Base-by-base conservation (phyloP, 495 filamentous ascomycete genomes). In the Daldinia grandis region DNA sequence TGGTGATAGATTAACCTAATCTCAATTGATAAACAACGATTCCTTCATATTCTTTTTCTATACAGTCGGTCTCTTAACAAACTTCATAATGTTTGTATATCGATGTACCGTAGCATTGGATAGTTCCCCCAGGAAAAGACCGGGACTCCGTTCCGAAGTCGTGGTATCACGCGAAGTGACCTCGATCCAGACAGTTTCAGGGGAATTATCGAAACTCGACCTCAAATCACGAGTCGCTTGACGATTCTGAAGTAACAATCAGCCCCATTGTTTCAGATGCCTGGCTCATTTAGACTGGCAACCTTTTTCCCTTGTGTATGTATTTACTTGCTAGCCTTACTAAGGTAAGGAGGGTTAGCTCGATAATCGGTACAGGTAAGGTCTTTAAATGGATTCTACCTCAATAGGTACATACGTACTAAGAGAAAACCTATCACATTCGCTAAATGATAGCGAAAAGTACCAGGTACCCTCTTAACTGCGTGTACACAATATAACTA, bases 191-290 rank as follows among this genome's bases (percentile, higher is more conserved):
- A 58, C 58, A 56, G 71, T 70, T 74, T 47, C 70, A 67, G 70
- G 71, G 71, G 58, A 62, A 49, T 40, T 49, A 19, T 54, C 55
- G 59, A 59, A 58, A 61, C 35, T 47, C 38, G 30, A 59, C 65
- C 28, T 55, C 66, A 42, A 72, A 63, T 60, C 56, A 42, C 65
- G 28, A 66, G 62, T 55, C 40, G 51, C 60, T 68, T 61, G 35
- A 66, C 37, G 28, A 62, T 62, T 68, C 57, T 61, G 56, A 65
- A 53, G 63, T 57, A 40, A 63, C 56, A 64, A 58, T 35, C 57
- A 62, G 61, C 57, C 65, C 70, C 70, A 66, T 69, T 69, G 70
- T 73, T 73, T 73, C 70, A 73, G 70, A 68, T 12, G 42, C 61
- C 51, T 58, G 53, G 60, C 49, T 69, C 59, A 62, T 59, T 56